Percentiles rank a stretch among this genome's conserved stretches.
These are phyloP conservation scores for Actinidia chinensis DNA, from an alignment of 179 eudicot species.

Conservation along the genomic window DNA sequence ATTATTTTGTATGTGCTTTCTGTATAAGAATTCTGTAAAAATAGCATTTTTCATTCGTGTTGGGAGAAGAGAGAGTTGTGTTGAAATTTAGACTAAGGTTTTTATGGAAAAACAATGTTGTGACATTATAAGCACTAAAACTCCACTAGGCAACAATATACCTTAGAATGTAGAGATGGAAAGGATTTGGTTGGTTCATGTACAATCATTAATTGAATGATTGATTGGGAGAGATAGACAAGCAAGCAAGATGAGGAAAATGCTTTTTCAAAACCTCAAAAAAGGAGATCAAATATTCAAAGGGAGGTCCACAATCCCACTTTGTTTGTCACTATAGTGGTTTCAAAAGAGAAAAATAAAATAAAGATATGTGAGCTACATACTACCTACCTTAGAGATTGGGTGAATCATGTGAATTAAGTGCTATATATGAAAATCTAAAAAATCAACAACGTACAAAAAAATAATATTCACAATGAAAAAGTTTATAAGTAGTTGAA, in stretches of 20 bases:
- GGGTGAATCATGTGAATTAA: too few species aligned
- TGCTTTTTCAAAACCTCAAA: slow-evolving; percentile 9
- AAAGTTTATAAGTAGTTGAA: too few species aligned
- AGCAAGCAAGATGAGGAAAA: neutral
- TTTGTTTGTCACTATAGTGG: slow-evolving; percentile 15
- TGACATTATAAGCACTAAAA: slow-evolving; percentile 9
- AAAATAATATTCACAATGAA: too few species aligned
- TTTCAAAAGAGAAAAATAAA: neutral
- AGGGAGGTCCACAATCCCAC: slow-evolving; percentile 21
- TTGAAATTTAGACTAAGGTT: neutral
- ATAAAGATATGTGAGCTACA: neutral
- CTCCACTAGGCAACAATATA: neutral
- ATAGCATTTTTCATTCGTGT: too few species aligned
- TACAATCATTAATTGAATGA: slow-evolving; percentile 6
- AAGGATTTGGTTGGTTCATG: slow-evolving; percentile 9
- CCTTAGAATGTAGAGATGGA: neutral
- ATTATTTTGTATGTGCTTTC: too few species aligned
- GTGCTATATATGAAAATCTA: neutral
- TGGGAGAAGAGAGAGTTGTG: neutral
- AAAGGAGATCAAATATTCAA: slow-evolving; percentile 18
- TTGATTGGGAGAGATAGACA: slow-evolving; percentile 3
- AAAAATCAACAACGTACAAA: too few species aligned
- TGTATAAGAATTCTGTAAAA: too few species aligned
- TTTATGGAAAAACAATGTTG: neutral
- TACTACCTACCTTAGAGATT: too few species aligned